Conservation (phyloP, 805 yeast species). For the Zygosaccharomyces pseudorouxii region DNA sequence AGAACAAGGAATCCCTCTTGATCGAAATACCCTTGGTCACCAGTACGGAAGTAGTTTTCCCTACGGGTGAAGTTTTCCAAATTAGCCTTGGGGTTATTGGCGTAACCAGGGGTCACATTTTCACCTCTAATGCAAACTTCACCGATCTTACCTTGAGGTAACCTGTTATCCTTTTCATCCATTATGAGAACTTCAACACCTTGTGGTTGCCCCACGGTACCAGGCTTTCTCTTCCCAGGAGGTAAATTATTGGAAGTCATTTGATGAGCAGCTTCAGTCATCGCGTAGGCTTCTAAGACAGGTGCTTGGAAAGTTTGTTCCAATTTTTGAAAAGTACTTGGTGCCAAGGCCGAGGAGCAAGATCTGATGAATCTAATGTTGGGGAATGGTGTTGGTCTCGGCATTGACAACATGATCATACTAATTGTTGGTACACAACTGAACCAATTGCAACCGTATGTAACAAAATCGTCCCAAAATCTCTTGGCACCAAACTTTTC, state of each 20-base stretch:
- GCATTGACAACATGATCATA: constrained; percentile 53
- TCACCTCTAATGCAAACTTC: constrained; percentile 66
- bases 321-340: constrained; percentile 53
- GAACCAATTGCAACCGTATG: constrained; percentile 58
- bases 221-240: constrained; percentile 60
- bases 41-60: constrained; percentile 64
- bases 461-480: constrained; percentile 57
- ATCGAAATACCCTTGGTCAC: constrained; percentile 68
- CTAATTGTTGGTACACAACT: constrained; percentile 77
- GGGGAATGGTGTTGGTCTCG: constrained; percentile 48
- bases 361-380: constrained; percentile 63
- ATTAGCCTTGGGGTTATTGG: constrained; percentile 69
- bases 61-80: constrained; percentile 55
- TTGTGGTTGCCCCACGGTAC: constrained; percentile 70
- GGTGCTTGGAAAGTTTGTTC: constrained; percentile 60
- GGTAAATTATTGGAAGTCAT: constrained; percentile 70
- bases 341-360: constrained; percentile 68
- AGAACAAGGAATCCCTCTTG: constrained; percentile 53
- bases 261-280: constrained; percentile 80
- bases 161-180: constrained; percentile 44
- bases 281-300: constrained; percentile 71
- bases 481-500: constrained; percentile 52
- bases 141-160: constrained; percentile 53
- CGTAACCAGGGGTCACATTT: constrained; percentile 67
- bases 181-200: constrained; percentile 61